Conservation (phyloP, 352 stramenopile species). For the Peronospora belbahrii region DNA sequence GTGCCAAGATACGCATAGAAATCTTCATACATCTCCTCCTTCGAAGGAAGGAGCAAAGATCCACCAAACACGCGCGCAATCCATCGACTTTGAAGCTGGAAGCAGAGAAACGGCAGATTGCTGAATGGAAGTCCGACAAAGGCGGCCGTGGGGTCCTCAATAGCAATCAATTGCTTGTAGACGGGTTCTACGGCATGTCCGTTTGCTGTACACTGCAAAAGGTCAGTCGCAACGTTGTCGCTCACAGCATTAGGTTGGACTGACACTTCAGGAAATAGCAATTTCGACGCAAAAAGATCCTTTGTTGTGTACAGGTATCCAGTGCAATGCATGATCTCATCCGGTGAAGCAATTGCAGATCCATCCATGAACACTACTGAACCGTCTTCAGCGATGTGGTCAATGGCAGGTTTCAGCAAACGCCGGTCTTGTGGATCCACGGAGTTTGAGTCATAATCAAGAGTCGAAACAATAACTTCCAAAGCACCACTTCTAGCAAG, state of each 20-base stretch:
- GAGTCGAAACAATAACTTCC: constrained; percentile 53
- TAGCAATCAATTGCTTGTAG: constrained; percentile 74
- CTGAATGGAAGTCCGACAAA: constrained; percentile 70
- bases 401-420: constrained; percentile 49
- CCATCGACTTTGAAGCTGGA: constrained; percentile 74
- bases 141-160: constrained; percentile 61
- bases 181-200: constrained; percentile 45
- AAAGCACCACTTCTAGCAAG: constrained; percentile 32
- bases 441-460: constrained; percentile 28
- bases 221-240: constrained; percentile 17
- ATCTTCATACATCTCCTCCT: constrained; percentile 62
- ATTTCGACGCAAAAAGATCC: constrained; percentile 32
- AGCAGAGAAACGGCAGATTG: constrained; percentile 75
- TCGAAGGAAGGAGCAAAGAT: constrained; percentile 34
- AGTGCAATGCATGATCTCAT: constrained; percentile 78
- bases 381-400: constrained; percentile 40
- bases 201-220: constrained; percentile 28
- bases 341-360: constrained; percentile 32
- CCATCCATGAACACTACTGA: constrained; percentile 51
- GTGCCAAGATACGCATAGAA: constrained; percentile 39
- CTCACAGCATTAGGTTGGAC: constrained; percentile 17
- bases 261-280: constrained; percentile 42
- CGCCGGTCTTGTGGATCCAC: constrained; percentile 28
- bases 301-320: constrained; percentile 65
- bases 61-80: constrained; percentile 49